Conservation (phyloP, 1,139 yeast species). For the Eremothecium gossypii region DNA sequence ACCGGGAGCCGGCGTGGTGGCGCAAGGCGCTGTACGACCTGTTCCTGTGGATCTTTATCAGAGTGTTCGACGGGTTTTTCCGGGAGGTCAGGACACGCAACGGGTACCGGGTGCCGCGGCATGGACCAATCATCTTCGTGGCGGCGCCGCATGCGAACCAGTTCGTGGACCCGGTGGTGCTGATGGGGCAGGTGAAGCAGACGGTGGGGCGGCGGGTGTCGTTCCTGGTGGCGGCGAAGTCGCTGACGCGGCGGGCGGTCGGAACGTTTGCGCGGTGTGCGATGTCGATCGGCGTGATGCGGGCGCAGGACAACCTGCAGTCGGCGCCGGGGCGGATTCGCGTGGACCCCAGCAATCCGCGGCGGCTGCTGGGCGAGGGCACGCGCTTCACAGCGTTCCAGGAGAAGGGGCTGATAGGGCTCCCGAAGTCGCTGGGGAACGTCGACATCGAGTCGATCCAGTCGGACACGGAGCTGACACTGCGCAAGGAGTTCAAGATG, state of each 20-base stretch:
- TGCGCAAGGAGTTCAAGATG: slow-evolving; percentile 64
- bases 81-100: slow-evolving; percentile 88
- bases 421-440: slow-evolving; percentile 74
- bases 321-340: slow-evolving; percentile 52
- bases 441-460: slow-evolving; percentile 59
- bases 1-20: slow-evolving; percentile 29
- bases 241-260: slow-evolving; percentile 56
- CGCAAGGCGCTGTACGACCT: slow-evolving; percentile 40
- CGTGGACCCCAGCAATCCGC: slow-evolving; percentile 40
- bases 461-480: slow-evolving; percentile 63
- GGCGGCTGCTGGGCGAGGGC: slow-evolving; percentile 50
- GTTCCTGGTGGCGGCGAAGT: slow-evolving; percentile 78
- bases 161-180: slow-evolving; percentile 81
- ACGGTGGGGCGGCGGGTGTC: slow-evolving; percentile 70
- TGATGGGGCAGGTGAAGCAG: slow-evolving; percentile 71
- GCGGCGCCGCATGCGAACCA: slow-evolving; percentile 98
- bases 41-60: slow-evolving; percentile 38
- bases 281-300: slow-evolving; percentile 76
- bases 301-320: slow-evolving; percentile 78
- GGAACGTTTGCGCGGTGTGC: slow-evolving; percentile 72
- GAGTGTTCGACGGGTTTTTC: slow-evolving; percentile 55
- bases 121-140: slow-evolving; percentile 84
- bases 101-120: slow-evolving; percentile 68
- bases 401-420: slow-evolving; percentile 60
- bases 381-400: slow-evolving; percentile 60